Conservation (phyloP, 176 grass and related monocot species). For the Aechmea fasciata region DNA sequence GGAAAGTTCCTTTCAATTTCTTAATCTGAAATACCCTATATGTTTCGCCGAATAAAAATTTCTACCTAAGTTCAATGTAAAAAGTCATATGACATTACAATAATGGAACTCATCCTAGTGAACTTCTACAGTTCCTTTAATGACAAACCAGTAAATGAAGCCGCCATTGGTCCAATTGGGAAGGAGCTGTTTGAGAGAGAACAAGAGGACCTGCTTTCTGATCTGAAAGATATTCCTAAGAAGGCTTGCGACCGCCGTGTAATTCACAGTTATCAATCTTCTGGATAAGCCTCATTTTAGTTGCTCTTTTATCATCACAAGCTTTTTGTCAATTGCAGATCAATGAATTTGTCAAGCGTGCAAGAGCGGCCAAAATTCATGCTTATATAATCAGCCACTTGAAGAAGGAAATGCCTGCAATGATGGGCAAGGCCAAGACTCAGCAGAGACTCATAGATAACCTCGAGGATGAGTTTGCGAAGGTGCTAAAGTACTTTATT, state of each 20-base stretch:
- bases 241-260: constrained; percentile 91
- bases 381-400: constrained; percentile 86
- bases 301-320: not conserved
- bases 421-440: constrained; percentile 92
- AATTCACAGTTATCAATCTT: constrained; percentile 8
- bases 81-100: too few species aligned
- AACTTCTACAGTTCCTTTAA: constrained; percentile 75
- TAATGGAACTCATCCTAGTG: too few species aligned
- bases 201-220: constrained; percentile 92
- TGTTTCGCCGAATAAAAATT: too few species aligned
- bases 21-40: too few species aligned
- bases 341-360: constrained; percentile 95
- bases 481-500: constrained; percentile 28
- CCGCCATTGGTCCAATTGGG: constrained; percentile 70
- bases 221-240: constrained; percentile 97
- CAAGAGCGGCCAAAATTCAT: constrained; percentile 96
- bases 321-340: constrained; percentile 35
- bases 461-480: constrained; percentile 66
- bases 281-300: not conserved
- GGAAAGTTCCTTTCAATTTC: too few species aligned
- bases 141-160: constrained; percentile 92
- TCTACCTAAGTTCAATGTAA: too few species aligned
- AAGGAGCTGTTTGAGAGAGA: constrained; percentile 97
- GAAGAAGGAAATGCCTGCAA: constrained; percentile 82
- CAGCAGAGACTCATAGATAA: constrained; percentile 86